These are phyloP conservation scores for Aspergillus latus DNA, from an alignment of 2,329 filamentous ascomycete genomes.

Conservation along the genomic window DNA sequence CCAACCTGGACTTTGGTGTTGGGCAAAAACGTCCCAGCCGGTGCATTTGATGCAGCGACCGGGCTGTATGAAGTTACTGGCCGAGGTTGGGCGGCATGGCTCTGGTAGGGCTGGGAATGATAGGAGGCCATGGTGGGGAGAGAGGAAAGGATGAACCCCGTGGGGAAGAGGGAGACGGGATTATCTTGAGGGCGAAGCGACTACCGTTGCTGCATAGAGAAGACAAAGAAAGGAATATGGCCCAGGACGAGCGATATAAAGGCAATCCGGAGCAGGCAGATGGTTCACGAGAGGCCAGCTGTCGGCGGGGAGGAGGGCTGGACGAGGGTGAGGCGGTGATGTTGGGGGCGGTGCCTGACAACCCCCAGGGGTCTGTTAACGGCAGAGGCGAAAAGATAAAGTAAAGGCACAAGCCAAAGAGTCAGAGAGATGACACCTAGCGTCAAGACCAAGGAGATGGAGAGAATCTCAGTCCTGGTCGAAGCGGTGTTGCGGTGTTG, in stretches of 20 bases:
- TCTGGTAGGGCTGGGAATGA: constrained; percentile 31
- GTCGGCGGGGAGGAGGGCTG: constrained; percentile 23
- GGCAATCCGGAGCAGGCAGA: not conserved
- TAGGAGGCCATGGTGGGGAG: constrained; percentile 35
- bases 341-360: constrained; percentile 20
- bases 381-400: not conserved
- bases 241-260: not conserved
- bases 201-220: constrained; percentile 29
- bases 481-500: constrained; percentile 10
- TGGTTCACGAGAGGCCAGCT: constrained; percentile 22
- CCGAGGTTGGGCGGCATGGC: constrained; percentile 31
- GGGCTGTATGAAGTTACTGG: constrained; percentile 36
- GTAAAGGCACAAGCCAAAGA: not conserved
- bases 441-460: constrained; percentile 7
- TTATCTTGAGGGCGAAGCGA: constrained; percentile 11
- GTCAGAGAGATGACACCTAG: not conserved
- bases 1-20: constrained; percentile 98
- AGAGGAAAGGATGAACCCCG: constrained; percentile 25
- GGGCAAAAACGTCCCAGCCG: constrained; percentile 84
- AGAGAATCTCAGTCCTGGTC: constrained; percentile 3
- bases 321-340: constrained; percentile 16
- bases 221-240: not conserved
- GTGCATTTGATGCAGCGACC: constrained; percentile 38
- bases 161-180: constrained; percentile 20
- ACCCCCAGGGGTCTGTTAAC: constrained; percentile 10